Base-by-base conservation (phyloP, 2,329 filamentous ascomycete genomes). In the Botrytis sinoallii region DNA sequence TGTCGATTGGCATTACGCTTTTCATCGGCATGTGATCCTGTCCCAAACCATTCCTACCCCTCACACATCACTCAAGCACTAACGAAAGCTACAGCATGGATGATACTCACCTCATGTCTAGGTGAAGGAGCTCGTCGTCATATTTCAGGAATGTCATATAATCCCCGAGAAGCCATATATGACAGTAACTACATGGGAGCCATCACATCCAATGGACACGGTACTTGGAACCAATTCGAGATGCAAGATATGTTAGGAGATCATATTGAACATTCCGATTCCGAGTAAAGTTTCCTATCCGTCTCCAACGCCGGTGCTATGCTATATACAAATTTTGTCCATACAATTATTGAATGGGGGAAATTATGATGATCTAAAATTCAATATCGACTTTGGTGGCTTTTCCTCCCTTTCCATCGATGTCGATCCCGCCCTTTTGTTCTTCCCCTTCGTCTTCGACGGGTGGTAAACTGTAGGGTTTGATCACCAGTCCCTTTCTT, bases 401-500 rank as follows among this genome's bases (percentile, higher is more conserved):
- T 65, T 80, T 77, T 48, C 79, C 77, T 75, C 76, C 73, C 40
- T 79, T 77, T 75, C 77, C 73, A 71, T 79, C 77, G 75, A 74
- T 75, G 66, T 80, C 79, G 48, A 80, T 48, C 8, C 77, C 77
- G 16, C 77, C 77, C 63, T 75, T 76, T 67, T 79, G 75, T 66
- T 81, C 78, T 46, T 75, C 77, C 46, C 83, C 82, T 42, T 85
- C 84, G 77, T 92, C 93, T 72, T 94, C 93, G 59, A 95, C 85
- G 0, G 96, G 96, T 40, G 96, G 96, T 61, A 99, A 85, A 81
- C 92, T 96, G 82, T 94, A 98, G 0, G 94, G 94, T 79, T 91
- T 93, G 76, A 99, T 94, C 57, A 93, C 88, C 77, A 99, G 90
- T 70, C 93, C 95, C 78, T 88, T 91, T 4, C 88, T 88, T 79